These are phyloP conservation scores for Kickxella alabastrina DNA, from an alignment of 192 early-diverging fungal genomes.

Conservation along the genomic window DNA sequence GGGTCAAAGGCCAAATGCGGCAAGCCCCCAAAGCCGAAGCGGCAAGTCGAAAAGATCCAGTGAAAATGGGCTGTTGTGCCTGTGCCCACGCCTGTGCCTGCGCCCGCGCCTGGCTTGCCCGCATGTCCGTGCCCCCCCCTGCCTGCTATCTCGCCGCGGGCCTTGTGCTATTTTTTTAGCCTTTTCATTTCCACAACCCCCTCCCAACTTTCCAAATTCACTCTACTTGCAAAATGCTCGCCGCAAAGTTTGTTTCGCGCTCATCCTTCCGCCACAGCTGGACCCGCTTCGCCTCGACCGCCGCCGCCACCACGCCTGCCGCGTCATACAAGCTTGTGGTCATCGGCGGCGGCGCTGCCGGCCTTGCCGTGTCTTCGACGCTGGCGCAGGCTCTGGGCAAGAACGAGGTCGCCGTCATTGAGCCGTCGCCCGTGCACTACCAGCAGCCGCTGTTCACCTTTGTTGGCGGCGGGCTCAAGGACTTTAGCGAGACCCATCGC, in stretches of 20 bases:
- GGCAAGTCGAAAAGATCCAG: too few species aligned
- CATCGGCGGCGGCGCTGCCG: conserved; percentile 51
- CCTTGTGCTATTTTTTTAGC: too few species aligned
- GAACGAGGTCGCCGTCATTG: conserved; percentile 68
- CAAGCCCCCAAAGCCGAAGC: background rate
- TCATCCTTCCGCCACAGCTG: conserved; percentile 13
- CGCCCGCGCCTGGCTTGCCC: too few species aligned
- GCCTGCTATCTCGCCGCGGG: too few species aligned
- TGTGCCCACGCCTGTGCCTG: too few species aligned
- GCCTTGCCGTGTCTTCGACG: conserved; percentile 65
- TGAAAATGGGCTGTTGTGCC: too few species aligned
- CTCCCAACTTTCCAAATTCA: too few species aligned
- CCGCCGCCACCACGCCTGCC: conserved; percentile 30
- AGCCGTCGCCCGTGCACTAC: conserved; percentile 68
- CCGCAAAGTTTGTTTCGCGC: conserved; percentile 22
- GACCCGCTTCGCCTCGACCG: conserved; percentile 31
- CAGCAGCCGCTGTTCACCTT: conserved; percentile 91
- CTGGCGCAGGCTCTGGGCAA: conserved; percentile 60
- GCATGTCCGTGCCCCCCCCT: too few species aligned
- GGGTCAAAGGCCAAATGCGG: background rate
- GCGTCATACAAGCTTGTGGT: conserved; percentile 52
- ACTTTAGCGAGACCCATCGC: conserved; percentile 62
- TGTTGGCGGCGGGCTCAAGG: conserved; percentile 83
- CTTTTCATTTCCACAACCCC: too few species aligned
- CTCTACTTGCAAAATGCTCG: conserved; percentile 25